Evolutionary conservation across 169 alveolate species (phyloP).

Genomic region (Cryptosporidium meleagridis): DNA sequence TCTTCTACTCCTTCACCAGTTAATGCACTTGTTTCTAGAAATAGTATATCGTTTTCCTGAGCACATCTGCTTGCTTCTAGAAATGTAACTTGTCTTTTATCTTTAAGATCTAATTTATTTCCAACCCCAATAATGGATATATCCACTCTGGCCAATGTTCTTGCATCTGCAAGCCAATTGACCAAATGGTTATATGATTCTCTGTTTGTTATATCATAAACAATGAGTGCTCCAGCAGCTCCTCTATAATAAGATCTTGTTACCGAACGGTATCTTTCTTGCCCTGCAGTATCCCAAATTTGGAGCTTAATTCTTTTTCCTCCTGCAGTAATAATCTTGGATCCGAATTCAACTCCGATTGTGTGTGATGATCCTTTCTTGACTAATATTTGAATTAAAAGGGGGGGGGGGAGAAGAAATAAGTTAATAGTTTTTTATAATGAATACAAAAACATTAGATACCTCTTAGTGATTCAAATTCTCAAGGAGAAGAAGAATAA

Average conservation of each 20-base stretch:
- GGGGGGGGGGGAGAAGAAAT: background rate
- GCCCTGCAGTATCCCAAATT: slow-evolving; percentile 93
- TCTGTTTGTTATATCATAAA: slow-evolving; percentile 87
- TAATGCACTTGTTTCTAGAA: slow-evolving; percentile 90
- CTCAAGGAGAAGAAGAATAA: too few relatives aligned
- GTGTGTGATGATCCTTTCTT: slow-evolving; percentile 85
- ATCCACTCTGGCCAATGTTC: slow-evolving; percentile 86
- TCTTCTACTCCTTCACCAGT: slow-evolving; percentile 92
- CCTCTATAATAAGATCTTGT: slow-evolving; percentile 90
- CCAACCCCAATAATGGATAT: slow-evolving; percentile 85
- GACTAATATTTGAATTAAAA: slow-evolving; percentile 18
- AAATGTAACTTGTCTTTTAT: slow-evolving; percentile 83
- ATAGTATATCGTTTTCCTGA: slow-evolving; percentile 86
- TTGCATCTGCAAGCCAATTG: slow-evolving; percentile 85
- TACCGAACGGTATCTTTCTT: slow-evolving; percentile 86
- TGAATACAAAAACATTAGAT: background rate
- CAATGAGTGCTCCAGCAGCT: slow-evolving; percentile 91
- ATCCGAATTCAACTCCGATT: slow-evolving; percentile 86
- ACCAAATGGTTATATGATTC: slow-evolving; percentile 84
- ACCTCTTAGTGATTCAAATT: background rate
- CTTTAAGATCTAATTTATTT: slow-evolving; percentile 85
- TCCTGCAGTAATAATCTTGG: slow-evolving; percentile 77
- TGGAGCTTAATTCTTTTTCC: slow-evolving; percentile 85
- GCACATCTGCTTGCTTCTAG: slow-evolving; percentile 89
- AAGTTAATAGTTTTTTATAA: background rate